Evolutionary conservation across 441 rosid species (phyloP).

Genomic region (Lepidium campestre): DNA sequence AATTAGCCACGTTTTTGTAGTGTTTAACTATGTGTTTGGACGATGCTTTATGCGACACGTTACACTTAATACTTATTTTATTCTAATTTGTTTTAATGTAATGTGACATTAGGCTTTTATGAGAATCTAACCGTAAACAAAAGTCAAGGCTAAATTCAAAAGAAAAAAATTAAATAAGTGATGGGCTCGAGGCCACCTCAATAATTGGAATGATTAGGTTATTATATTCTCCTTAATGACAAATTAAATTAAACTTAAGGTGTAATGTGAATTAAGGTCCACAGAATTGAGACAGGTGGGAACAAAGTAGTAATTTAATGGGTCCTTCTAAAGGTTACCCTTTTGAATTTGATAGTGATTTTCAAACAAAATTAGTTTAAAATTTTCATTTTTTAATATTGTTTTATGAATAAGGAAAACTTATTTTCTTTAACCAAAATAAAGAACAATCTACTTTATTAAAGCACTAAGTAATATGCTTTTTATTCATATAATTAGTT

Average conservation of each 20-base stretch:
- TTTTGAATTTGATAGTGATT: constrained; percentile 4
- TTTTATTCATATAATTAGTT: constrained; percentile 6
- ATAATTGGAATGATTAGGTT: constrained; percentile 18
- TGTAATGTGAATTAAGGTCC: neutral
- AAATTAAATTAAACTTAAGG: neutral
- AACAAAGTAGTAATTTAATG: constrained; percentile 7
- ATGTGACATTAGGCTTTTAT: neutral
- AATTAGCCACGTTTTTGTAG: constrained; percentile 5
- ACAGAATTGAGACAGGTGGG: neutral
- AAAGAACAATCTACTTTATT: constrained; percentile 4
- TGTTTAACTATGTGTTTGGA: neutral
- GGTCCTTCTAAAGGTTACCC: constrained; percentile 16
- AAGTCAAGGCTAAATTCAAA: constrained; percentile 3
- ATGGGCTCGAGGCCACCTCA: constrained; percentile 30
- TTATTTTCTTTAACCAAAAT: neutral
- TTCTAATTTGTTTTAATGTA: too few relatives aligned
- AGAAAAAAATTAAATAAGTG: neutral
- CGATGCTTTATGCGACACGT: constrained; percentile 13
- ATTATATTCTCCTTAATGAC: neutral
- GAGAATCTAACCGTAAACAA: constrained; percentile 14
- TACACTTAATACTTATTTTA: too few relatives aligned
- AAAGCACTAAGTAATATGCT: neutral
- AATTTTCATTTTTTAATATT: neutral
- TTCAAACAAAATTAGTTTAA: neutral
- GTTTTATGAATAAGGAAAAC: neutral